Evolutionary conservation across 2,329 filamentous ascomycete genomes (phyloP), one percentile per base, ranked within the genome.

Genomic region (Xylariaceae sp.): DNA sequence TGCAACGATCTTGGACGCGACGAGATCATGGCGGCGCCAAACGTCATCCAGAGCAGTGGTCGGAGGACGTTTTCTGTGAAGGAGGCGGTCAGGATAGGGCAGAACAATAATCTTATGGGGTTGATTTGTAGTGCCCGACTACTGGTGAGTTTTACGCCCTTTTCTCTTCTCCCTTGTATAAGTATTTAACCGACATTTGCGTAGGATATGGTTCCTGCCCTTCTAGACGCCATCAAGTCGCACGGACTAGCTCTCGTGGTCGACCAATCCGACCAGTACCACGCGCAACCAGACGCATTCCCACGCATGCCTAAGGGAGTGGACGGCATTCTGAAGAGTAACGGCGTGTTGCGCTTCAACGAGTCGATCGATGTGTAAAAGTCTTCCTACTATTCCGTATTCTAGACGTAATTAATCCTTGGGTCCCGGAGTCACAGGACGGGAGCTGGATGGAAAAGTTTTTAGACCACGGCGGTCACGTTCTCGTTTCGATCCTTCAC

Each of bases 81-180:
- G 76, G 93, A 99, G 73, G 90, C 90, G 3, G 94, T 97, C 11
- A 84, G 92, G 64, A 91, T 96, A 70, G 92, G 93, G 18, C 89
- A 95, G 74, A 90, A 88, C 72, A 99, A 99, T 73, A 99, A 99
- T 73, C 90, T 99, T 66, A 99, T 99, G 94, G 94, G 94, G 2
- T 74, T 99, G 70, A 90, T 97, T 61, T 97, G 92, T 76, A 92
- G 88, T 67, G 93, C 90, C 37, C 84, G 88, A 66, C 80, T 99
- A 64, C 75, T 99, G 78, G 91, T 95, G 81, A 70, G 88, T 81
- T 35, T 13, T 54, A 42, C 11, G 7, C 11, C 11, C 2, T 50
- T 7, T 30, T 2, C 48, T 34, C 10, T 34, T 50, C 47, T 23
- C 4, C 47, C 17, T 18, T 52, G 5, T 42, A n/a, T 15, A 34